Evolutionary conservation across 352 stramenopile genomes (phyloP), one percentile per base, ranked within the genome.

Genomic region (Globisporangium takayamanum): DNA sequence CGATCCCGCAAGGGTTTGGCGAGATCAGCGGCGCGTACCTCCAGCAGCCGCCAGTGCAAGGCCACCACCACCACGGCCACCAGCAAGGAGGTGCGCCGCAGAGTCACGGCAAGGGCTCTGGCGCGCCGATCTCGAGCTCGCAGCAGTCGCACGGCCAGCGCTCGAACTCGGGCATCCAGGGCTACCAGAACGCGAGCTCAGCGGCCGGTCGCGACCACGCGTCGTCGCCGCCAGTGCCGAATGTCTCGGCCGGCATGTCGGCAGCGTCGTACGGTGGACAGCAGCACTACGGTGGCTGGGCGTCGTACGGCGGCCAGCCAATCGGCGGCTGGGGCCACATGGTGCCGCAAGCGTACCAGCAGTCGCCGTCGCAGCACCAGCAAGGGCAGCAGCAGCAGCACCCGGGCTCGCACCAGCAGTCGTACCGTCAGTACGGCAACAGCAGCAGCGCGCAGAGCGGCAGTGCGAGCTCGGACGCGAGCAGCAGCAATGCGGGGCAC

Each of bases 291-390:
- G 80, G 44, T 15, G 44, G 81, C 47, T 94, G 85, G 85, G 73
- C 72, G 14, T 89, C 81, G 57, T 92, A 92, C 51, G 81, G 81
- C 30, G 76, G 63, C 3, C 84, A 92, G 64, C 80, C 85, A 18
- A 76, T 91, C 39, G 83, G 82, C 18, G 80, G 76, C 41, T 90
- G 84, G 74, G 72, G 80, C 25, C 82, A 94, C 71, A 92, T 91
- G 78, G 82, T 91, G 75, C 84, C 79, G 0, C 83, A 92, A 58
- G 80, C 74, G n/a, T 90, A 90, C 64, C 84, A 91, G 70, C 78
- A 89, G 66, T 80, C 72, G 37, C 74, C 77, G 25, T 80, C 74
- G 39, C 74, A 82, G 60, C 73, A 87, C 62, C 74, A 84, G 58
- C 74, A 81, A 46, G 53, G 59, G 42, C 65, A 70, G 49, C 74